Evolutionary conservation across 345 rosid genomes (phyloP), one percentile per base, ranked within the genome.

Genomic region (Trapa bicornis): DNA sequence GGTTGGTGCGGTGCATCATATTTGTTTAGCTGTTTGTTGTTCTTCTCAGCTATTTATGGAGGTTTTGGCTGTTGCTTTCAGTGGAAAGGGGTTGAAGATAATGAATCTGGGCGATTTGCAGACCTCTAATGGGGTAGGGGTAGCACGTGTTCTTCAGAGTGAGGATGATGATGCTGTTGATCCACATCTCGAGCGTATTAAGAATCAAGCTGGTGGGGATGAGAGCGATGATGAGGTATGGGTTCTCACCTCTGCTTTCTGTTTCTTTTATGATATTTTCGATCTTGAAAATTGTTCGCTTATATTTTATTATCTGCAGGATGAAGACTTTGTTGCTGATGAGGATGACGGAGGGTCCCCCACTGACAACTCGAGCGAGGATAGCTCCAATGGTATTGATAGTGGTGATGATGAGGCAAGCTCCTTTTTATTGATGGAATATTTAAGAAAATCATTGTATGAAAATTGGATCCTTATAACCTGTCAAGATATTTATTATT

Each of bases 291-390:
- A 35, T 39, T 16, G 6, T 35, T 45, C 33, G 38, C 17, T 4
- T 61, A 50, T 29, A 47, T 37, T 45, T 70, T 37, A 41, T 41
- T 8, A 1, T 8, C 43, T 76, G 70, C 84, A 94, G 99, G 99
- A 91, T 76, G 89, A 85, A 79, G 99, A 94, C 78, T 94, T 91
- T 74, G 99, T 94, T 67, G 52, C 33, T 65, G 91, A 79, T 72
- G 83, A 83, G 76, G 99, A 94, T 50, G 99, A 94, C 61, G 91
- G 72, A 74, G 99, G 99, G 56, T 91, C 97, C 53, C 93, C 97
- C 47, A 87, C 96, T 63, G 99, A 91, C 87, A 96, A 94, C 76
- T 94, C 99, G 66, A 97, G 96, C 68, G 97, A 76, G 10, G 94
- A 79, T 8, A 88, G 77, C 2, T 82, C 89, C 35, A 83, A 86